Conservation (phyloP, 2,329 filamentous ascomycete species). For the Scytalidium sp. region DNA sequence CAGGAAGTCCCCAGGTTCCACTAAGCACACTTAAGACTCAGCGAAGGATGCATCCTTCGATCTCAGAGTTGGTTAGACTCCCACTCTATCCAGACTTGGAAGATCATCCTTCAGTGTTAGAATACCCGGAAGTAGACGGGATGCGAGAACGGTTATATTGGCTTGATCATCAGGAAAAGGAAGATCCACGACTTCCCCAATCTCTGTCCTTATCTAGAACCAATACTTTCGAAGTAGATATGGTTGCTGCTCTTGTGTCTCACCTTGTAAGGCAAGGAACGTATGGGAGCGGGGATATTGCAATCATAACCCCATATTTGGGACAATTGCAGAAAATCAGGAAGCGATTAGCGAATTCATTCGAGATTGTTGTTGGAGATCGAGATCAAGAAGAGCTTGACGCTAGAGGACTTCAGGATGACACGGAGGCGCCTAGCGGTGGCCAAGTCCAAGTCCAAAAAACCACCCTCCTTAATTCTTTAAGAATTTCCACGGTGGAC, state of each 20-base stretch:
- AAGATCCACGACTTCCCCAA: constrained; percentile 52
- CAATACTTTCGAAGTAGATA: constrained; percentile 62
- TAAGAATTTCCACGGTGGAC: constrained; percentile 58
- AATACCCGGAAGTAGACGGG: constrained; percentile 48
- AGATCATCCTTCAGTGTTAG: constrained; percentile 40
- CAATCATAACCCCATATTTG: constrained; percentile 64
- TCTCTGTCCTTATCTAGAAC: constrained; percentile 52
- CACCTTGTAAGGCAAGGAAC: constrained; percentile 64
- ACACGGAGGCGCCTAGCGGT: constrained; percentile 6
- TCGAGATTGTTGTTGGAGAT: constrained; percentile 63
- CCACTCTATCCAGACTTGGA: constrained; percentile 55
- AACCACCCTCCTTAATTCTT: constrained; percentile 36
- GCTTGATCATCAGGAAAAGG: constrained; percentile 54
- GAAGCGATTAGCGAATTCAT: constrained; percentile 39
- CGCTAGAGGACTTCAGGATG: constrained; percentile 20
- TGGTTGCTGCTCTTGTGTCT: constrained; percentile 59
- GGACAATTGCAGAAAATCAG: constrained; percentile 55
- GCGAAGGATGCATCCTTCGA: constrained; percentile 62
- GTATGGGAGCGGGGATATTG: constrained; percentile 60
- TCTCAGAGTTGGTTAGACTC: constrained; percentile 54
- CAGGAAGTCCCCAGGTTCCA: constrained; percentile 19
- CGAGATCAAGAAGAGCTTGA: constrained; percentile 54
- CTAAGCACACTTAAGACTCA: constrained; percentile 51
- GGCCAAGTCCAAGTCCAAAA: constrained; percentile 26
- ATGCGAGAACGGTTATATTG: constrained; percentile 55